phyloP scores from a whole-genome alignment of 1,284 basidiomycete species.

The Laetiporus sulphureus region DNA sequence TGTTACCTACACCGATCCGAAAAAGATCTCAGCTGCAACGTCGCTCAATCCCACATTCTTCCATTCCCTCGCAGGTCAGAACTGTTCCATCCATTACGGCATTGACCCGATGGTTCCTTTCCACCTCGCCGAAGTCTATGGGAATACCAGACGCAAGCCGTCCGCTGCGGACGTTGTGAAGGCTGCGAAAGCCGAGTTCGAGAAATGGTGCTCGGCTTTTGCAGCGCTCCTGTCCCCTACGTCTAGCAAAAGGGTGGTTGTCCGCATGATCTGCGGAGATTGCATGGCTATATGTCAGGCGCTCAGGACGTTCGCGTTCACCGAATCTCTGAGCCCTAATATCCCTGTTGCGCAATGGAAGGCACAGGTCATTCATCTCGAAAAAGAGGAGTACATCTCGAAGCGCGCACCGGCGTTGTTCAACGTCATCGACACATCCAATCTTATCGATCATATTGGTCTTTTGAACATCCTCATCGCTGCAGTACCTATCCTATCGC shows the following conservation, averaged over 20 bases:
- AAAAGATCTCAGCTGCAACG: slow-evolving; percentile 21
- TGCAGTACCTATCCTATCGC: slow-evolving; percentile 31
- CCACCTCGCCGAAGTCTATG: slow-evolving; percentile 36
- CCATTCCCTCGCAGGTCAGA: slow-evolving; percentile 34
- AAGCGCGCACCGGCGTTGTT: slow-evolving; percentile 33
- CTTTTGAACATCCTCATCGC: slow-evolving; percentile 41
- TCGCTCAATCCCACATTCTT: slow-evolving; percentile 42
- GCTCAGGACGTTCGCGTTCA: slow-evolving; percentile 18
- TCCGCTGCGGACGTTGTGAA: slow-evolving; percentile 20
- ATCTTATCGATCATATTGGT: slow-evolving; percentile 43
- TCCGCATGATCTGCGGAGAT: slow-evolving; percentile 34
- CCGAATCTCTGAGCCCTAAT: slow-evolving; percentile 17
- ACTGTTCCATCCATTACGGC: slow-evolving; percentile 39
- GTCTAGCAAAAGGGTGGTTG: slow-evolving; percentile 3
- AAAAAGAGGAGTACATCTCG: slow-evolving; percentile 27
- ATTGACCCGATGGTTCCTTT: slow-evolving; percentile 40
- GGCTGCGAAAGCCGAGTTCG: slow-evolving; percentile 28
- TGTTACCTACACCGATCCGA: slow-evolving; percentile 26
- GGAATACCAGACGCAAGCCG: slow-evolving; percentile 11
- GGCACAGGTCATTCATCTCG: slow-evolving; percentile 27
- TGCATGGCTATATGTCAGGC: slow-evolving; percentile 27
- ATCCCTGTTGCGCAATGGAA: slow-evolving; percentile 33
- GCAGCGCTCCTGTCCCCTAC: slow-evolving; percentile 6
- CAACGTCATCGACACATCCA: slow-evolving; percentile 50
- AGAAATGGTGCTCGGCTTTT: slow-evolving; percentile 31